Percentiles rank a stretch among this genome's conserved stretches.
These are phyloP conservation scores for Eucalyptus pauciflora DNA, from an alignment of 345 rosid species.

Conservation along the genomic window DNA sequence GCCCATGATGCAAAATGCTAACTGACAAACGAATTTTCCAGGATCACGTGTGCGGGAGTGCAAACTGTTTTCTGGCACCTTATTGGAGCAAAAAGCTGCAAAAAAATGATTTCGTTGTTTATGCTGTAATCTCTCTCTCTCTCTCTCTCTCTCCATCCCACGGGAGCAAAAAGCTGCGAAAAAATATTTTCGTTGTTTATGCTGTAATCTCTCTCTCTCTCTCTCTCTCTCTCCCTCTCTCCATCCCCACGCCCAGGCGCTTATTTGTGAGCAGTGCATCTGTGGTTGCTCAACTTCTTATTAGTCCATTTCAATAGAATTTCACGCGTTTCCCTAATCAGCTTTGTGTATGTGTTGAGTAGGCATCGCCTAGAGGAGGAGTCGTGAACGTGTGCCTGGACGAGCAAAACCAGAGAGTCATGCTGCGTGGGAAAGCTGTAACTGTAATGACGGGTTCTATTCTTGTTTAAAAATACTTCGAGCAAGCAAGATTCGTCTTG, in stretches of 20 bases:
- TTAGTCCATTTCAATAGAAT: neutral
- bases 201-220: constrained; percentile 16
- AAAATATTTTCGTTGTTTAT: constrained; percentile 36
- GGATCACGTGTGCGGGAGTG: constrained; percentile 82
- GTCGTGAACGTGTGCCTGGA: constrained; percentile 34
- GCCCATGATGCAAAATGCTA: neutral
- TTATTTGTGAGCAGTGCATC: neutral
- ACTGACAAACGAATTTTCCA: neutral
- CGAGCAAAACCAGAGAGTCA: constrained; percentile 26
- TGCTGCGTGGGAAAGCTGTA: constrained; percentile 18
- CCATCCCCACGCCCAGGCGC: neutral
- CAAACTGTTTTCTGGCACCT: constrained; percentile 61
- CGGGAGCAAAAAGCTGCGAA: constrained; percentile 45
- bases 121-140: constrained; percentile 23
- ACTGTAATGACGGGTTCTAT: too few relatives aligned
- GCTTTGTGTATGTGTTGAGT: neutral
- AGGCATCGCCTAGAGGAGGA: constrained; percentile 67
- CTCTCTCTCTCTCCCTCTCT: neutral
- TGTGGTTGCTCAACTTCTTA: neutral
- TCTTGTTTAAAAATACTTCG: neutral
- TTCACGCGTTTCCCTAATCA: neutral
- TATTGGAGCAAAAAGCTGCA: constrained; percentile 63
- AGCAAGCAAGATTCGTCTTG: neutral
- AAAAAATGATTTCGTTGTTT: constrained; percentile 33
- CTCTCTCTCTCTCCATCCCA: too few relatives aligned